Percentiles rank a stretch among this genome's conserved stretches.
These are phyloP conservation scores for Pseudopithomyces chartarum DNA, from an alignment of 2,329 filamentous ascomycete genomes.

Conservation along the genomic window DNA sequence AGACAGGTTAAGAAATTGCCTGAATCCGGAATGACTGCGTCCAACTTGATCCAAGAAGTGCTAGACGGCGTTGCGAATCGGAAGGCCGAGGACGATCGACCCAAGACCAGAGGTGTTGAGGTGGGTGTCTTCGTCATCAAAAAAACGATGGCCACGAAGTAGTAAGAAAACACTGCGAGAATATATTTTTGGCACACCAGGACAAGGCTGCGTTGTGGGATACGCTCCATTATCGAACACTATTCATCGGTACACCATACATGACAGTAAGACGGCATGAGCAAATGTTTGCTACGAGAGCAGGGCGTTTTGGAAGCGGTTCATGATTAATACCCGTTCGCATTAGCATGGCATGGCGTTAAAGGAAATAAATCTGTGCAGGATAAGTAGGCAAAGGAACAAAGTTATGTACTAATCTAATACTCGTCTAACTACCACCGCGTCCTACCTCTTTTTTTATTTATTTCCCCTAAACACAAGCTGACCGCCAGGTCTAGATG, in stretches of 20 bases:
- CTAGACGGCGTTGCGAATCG: constrained; percentile 62
- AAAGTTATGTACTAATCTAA: constrained; percentile 4
- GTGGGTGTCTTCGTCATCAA: constrained; percentile 55
- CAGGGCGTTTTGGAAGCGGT: constrained; percentile 8
- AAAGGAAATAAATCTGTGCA: not conserved
- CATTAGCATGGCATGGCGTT: constrained; percentile 8
- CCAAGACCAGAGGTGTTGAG: constrained; percentile 48
- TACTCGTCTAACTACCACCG: not conserved
- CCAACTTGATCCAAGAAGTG: constrained; percentile 63
- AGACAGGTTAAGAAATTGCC: constrained; percentile 50
- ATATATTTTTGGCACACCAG: not conserved
- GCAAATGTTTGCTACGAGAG: not conserved
- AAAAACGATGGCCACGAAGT: constrained; percentile 20
- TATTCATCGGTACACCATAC: not conserved
- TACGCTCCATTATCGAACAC: not conserved
- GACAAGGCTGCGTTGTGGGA: not conserved
- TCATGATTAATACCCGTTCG: constrained; percentile 10
- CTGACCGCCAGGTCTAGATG: constrained; percentile 6
- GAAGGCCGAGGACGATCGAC: constrained; percentile 44
- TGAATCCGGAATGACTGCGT: constrained; percentile 55
- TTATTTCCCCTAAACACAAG: not conserved
- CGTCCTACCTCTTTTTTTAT: not conserved
- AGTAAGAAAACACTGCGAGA: not conserved
- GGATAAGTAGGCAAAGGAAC: not conserved
- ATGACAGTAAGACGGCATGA: not conserved